Base-by-base conservation (phyloP, 176 grass and related monocot species). In the Aegilops umbellulata region DNA sequence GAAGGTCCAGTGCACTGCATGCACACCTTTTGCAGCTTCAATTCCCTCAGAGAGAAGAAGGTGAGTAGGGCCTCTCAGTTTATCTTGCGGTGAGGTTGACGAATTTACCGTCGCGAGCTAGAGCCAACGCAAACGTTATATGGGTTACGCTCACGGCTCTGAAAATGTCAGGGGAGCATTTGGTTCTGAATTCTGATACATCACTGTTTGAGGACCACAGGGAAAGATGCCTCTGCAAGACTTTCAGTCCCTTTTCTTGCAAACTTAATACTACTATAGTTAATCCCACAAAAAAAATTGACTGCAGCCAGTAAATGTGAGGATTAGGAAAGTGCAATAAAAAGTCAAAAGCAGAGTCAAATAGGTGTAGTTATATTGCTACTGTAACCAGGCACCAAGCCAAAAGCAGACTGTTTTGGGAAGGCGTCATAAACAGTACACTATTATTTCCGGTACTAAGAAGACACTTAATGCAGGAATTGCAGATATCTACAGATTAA, bases 191-290 rank as follows among this genome's bases (percentile, higher is more conserved):
- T 58, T 58, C 53, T n/a, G 86, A 57, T 76, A 6, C 60, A 46
- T 70, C 29, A 53, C 64, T 63, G 35, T 85, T 77, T 57, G 61
- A 78, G 83, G 83, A 69, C 74, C 83, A 78, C 74, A 69, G 38
- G 26, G 44, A 85, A 68, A 78, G 30, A 68, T 78, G 30, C 23
- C 49, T 17, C 74, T 16, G 30, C n/a, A 69, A 78, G n/a, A 69
- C 13, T 69, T 38, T 78, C 9, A 12, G 16, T 16, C 63, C 60
- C 41, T 65, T 64, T 22, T 39, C 8, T 39, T 29, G 31, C 22
- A n/a, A 69, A 39, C 12, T 68, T 69, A 78, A 16, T 57, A 34
- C 27, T n/a, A 60, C 53, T 24, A 2, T 1, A 35, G 38, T 83
- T 73, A 60, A 72, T 36, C 51, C 31, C 8, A 3, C 30, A 4